Evolutionary conservation across 805 yeast species (phyloP), one percentile per base, ranked within the genome.

Genomic region (Lachancea waltii): DNA sequence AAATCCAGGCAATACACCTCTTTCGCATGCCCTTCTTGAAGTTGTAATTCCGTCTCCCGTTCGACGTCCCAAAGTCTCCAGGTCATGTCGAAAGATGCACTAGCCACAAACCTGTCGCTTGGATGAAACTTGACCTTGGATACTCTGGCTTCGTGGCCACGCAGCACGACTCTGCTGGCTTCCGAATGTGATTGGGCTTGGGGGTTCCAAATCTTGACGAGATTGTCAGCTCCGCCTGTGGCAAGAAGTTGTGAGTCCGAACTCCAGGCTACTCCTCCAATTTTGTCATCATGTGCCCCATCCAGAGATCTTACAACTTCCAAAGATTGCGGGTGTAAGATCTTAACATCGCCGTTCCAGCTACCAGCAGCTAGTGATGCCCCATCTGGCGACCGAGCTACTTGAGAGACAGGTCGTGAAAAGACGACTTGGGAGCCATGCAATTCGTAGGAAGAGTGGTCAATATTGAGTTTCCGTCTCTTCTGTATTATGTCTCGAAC

Each of bases 31-130:
- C 97, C 96, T 53, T 85, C 95, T 56, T 90, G 97, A 42, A 74
- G 66, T 28, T 74, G 63, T 5, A 90, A 51, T 37, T 77, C 77
- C 21, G 54, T 53, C 11, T 60, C 57, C 4, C 67, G 71, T 9
- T 63, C 61, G 0, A 77, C 46, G 57, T 90, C 96, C 95, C 95
- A 89, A 3, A 85, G 56, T 43, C 85, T 72, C 96, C 96, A 90
- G 0, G 95, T 85, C 46, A 69, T 69, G 59, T 90, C 97, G 51
- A 72, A 80, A 0, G 96, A 87, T 0, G 95, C 81, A 8, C 85
- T 71, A 0, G 79, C 83, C 1, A 82, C 45, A 47, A 56, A 74
- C 2, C 58, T 46, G 1, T 78, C 77, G 3, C 63, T 48, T 1
- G 95, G 95, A 58, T 87, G 95, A 44, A 77, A 73, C 24, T 72